Conservation (phyloP, 2,329 filamentous ascomycete species). For the Xylaria arbuscula region DNA sequence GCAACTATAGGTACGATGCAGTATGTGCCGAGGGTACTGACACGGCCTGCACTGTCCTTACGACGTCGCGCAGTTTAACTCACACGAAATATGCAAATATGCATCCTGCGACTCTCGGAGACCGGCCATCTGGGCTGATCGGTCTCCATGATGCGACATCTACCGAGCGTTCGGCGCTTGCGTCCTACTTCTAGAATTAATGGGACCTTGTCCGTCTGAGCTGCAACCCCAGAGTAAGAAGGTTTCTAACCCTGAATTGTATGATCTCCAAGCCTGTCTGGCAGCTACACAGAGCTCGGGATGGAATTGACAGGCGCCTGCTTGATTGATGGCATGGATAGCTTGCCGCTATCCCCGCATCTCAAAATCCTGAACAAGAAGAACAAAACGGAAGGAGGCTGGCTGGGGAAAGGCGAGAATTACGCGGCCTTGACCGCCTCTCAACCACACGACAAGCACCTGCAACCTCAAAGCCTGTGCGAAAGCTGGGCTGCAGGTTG, state of each 20-base stretch:
- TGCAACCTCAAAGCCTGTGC: slow-evolving; percentile 25
- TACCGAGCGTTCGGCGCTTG: neutral
- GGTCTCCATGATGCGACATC: slow-evolving; percentile 3
- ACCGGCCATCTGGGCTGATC: slow-evolving; percentile 9
- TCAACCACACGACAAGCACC: slow-evolving; percentile 24
- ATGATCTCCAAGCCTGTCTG: slow-evolving; percentile 18
- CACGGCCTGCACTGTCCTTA: slow-evolving; percentile 15
- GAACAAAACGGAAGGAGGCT: neutral
- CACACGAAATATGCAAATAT: slow-evolving; percentile 4
- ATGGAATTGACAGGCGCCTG: neutral
- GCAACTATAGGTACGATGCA: neutral
- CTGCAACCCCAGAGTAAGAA: slow-evolving; percentile 16
- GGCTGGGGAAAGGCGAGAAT: neutral
- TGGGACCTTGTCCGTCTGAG: slow-evolving; percentile 14
- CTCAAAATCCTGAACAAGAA: neutral
- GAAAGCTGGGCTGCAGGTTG: slow-evolving; percentile 14
- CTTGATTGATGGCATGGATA: neutral
- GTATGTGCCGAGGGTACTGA: slow-evolving; percentile 24
- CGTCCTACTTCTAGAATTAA: slow-evolving; percentile 3
- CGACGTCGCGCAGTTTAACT: slow-evolving; percentile 11
- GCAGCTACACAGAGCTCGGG: neutral
- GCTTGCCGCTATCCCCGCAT: slow-evolving; percentile 10
- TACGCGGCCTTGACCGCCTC: slow-evolving; percentile 27
- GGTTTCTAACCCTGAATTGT: slow-evolving; percentile 18
- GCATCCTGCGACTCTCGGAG: slow-evolving; percentile 33